These are phyloP conservation scores for Colletotrichum magnum DNA, from an alignment of 2,329 filamentous ascomycete species.

Conservation along the genomic window DNA sequence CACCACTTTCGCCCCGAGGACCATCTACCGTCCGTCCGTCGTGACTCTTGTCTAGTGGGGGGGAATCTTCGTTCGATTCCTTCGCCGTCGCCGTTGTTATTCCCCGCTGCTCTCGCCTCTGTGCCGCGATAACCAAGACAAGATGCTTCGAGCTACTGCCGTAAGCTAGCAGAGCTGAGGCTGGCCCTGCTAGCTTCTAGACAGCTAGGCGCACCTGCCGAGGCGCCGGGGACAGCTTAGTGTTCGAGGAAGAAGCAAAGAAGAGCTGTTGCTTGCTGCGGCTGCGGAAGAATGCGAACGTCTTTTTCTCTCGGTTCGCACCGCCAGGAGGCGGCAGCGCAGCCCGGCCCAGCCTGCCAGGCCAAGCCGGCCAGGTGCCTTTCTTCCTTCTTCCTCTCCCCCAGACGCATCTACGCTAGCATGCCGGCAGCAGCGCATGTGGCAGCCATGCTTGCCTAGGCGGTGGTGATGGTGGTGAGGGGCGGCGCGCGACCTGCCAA, in stretches of 20 bases:
- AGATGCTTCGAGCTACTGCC: neutral
- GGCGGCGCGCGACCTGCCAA: constrained; percentile 18
- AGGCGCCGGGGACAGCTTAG: constrained; percentile 2
- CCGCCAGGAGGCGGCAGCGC: constrained; percentile 5
- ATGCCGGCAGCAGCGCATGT: constrained; percentile 37
- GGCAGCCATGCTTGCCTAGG: constrained; percentile 30
- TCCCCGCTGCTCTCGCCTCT: neutral
- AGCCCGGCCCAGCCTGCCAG: constrained; percentile 1
- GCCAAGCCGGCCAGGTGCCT: neutral
- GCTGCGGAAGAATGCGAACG: constrained; percentile 6
- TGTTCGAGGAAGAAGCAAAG: constrained; percentile 20
- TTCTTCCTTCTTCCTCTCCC: neutral
- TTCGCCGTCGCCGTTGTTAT: constrained; percentile 11
- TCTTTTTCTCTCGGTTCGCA: neutral
- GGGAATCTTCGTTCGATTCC: constrained; percentile 13
- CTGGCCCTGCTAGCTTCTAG: neutral
- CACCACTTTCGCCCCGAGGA: constrained; percentile 1
- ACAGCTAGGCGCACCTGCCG: constrained; percentile 15
- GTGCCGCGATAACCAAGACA: neutral
- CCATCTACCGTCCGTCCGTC: constrained; percentile 8
- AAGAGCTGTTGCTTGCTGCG: neutral
- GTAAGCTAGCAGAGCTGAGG: constrained; percentile 1
- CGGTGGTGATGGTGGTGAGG: constrained; percentile 15
- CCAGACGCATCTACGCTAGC: constrained; percentile 19
- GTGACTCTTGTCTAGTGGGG: constrained; percentile 1